Evolutionary conservation across 2,329 filamentous ascomycete genomes (phyloP).

Genomic region (Fusarium nematophilum): DNA sequence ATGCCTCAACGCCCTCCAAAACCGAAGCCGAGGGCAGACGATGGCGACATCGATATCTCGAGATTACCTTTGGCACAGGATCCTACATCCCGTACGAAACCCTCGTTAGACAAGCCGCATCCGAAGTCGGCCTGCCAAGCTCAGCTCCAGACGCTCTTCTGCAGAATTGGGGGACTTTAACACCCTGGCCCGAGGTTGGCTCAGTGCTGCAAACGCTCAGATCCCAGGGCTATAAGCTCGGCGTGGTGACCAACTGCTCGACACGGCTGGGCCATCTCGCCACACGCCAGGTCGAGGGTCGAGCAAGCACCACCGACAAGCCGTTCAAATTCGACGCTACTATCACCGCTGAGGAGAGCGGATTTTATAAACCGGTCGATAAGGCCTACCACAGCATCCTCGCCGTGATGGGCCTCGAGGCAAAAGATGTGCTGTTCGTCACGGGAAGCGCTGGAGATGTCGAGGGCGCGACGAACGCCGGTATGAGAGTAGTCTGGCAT

Average conservation of each 20-base stretch:
- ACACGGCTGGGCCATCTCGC: slow-evolving; percentile 45
- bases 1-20: slow-evolving; percentile 44
- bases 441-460: slow-evolving; percentile 55
- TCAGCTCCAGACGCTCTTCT: slow-evolving; percentile 45
- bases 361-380: slow-evolving; percentile 52
- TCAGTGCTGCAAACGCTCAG: slow-evolving; percentile 37
- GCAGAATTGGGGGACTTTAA: slow-evolving; percentile 42
- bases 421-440: slow-evolving; percentile 49
- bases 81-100: slow-evolving; percentile 49
- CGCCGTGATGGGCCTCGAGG: slow-evolving; percentile 38
- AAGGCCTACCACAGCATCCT: slow-evolving; percentile 50
- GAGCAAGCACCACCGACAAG: slow-evolving; percentile 7
- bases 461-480: slow-evolving; percentile 49
- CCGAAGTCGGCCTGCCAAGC: slow-evolving; percentile 44
- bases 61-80: slow-evolving; percentile 51
- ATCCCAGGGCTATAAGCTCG: slow-evolving; percentile 46
- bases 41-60: slow-evolving; percentile 53
- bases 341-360: slow-evolving; percentile 53
- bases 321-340: slow-evolving; percentile 47
- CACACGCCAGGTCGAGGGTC: slow-evolving; percentile 3
- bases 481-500: slow-evolving; percentile 55
- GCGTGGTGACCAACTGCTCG: slow-evolving; percentile 54
- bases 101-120: slow-evolving; percentile 45
- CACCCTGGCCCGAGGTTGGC: slow-evolving; percentile 40
- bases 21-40: slow-evolving; percentile 41